These are phyloP conservation scores for Leishmania lainsoni DNA, from an alignment of 208 protist genomes.

Conservation along the genomic window DNA sequence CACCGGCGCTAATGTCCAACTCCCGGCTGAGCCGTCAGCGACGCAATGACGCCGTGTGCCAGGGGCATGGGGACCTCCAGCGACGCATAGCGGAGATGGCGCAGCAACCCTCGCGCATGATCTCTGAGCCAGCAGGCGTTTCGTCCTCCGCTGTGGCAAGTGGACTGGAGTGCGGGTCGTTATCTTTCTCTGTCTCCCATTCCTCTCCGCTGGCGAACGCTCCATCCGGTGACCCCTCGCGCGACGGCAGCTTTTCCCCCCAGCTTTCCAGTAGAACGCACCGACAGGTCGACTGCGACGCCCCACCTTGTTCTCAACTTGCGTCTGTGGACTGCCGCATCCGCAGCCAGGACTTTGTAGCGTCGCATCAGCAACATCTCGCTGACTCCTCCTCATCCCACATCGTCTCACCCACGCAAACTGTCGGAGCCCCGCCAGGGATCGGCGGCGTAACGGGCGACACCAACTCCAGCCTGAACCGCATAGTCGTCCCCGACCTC, in stretches of 20 bases:
- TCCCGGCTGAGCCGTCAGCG: slow-evolving; percentile 67
- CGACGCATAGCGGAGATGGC: slow-evolving; percentile 17
- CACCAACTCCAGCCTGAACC: slow-evolving; percentile 4
- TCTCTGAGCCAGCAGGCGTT: slow-evolving; percentile 3
- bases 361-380: slow-evolving; percentile 24
- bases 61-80: slow-evolving; percentile 42
- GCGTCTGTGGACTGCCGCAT: slow-evolving; percentile 36
- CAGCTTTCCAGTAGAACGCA: slow-evolving; percentile 23
- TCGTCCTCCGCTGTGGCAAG: slow-evolving; percentile 4
- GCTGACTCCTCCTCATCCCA: slow-evolving; percentile 8
- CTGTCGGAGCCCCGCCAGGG: not conserved
- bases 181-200: slow-evolving; percentile 9
- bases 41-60: slow-evolving; percentile 38
- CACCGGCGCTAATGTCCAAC: slow-evolving; percentile 34
- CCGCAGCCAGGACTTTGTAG: slow-evolving; percentile 32
- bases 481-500: not conserved
- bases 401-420: slow-evolving; percentile 13
- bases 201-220: slow-evolving; percentile 14
- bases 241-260: slow-evolving; percentile 26
- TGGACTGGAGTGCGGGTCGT: not conserved
- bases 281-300: slow-evolving; percentile 48
- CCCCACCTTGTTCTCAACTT: slow-evolving; percentile 45
- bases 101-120: not conserved
- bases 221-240: slow-evolving; percentile 11
- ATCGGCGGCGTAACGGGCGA: not conserved